A percentile compares a stretch with the other conserved stretches of the same genome.
Conservation (phyloP, 1,284 basidiomycete species). For the Malassezia caprae region DNA sequence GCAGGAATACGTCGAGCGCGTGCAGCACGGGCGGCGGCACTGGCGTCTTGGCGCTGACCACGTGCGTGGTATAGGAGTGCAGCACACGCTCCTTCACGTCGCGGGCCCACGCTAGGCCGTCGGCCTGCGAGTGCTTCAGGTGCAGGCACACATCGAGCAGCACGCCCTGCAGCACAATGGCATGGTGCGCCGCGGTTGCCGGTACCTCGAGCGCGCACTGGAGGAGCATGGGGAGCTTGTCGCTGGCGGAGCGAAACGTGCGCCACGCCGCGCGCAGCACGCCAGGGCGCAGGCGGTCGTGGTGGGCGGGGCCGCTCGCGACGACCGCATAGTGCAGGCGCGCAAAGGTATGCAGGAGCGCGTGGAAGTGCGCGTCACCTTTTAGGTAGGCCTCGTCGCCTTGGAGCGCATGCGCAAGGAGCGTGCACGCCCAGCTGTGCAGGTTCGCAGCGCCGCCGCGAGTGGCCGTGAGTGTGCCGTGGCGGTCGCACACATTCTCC, state of each 20-base stretch:
- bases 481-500: slow-evolving; percentile 40
- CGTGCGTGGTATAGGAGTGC: slow-evolving; percentile 30
- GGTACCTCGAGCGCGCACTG: slow-evolving; percentile 16
- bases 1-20: slow-evolving; percentile 34
- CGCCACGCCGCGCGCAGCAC: slow-evolving; percentile 11
- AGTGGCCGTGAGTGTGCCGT: slow-evolving; percentile 21
- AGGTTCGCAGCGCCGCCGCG: slow-evolving; percentile 59
- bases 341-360: slow-evolving; percentile 27
- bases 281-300: not conserved
- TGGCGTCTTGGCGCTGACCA: slow-evolving; percentile 30
- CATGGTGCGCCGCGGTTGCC: slow-evolving; percentile 19
- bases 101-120: slow-evolving; percentile 24
- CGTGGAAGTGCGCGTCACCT: slow-evolving; percentile 17
- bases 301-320: not conserved
- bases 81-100: slow-evolving; percentile 24
- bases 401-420: slow-evolving; percentile 52
- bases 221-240: slow-evolving; percentile 5
- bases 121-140: slow-evolving; percentile 22
- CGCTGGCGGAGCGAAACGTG: not conserved
- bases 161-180: slow-evolving; percentile 27
- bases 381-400: not conserved
- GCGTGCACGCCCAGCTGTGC: slow-evolving; percentile 61
- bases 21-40: slow-evolving; percentile 22
- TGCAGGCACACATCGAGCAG: slow-evolving; percentile 25
- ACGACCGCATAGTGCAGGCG: slow-evolving; percentile 26